A percentile compares a stretch with the other conserved stretches of the same genome.
These are phyloP conservation scores for Pleurotus sapidus DNA, from an alignment of 768 basidiomycete genomes.

Conservation along the genomic window DNA sequence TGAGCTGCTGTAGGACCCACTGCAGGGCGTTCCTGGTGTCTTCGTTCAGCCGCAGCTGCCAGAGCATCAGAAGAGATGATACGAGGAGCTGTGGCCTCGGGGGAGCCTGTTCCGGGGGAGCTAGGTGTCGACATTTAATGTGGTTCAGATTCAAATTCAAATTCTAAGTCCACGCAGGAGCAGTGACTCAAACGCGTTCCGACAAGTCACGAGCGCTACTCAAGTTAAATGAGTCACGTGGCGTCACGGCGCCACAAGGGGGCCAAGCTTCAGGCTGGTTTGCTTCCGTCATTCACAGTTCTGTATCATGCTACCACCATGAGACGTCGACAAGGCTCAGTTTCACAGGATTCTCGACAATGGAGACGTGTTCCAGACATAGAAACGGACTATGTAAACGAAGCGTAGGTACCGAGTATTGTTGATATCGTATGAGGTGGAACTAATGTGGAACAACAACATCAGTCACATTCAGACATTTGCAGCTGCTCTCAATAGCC, in stretches of 20 bases:
- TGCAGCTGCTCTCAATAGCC: slow-evolving; percentile 59
- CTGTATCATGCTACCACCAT: slow-evolving; percentile 2
- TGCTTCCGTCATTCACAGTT: not conserved
- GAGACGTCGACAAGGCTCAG: not conserved
- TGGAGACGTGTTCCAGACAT: slow-evolving; percentile 21
- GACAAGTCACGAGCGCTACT: not conserved
- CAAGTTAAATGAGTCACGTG: no score
- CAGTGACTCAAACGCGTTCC: not conserved
- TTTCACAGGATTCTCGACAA: not conserved
- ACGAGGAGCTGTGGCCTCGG: not conserved
- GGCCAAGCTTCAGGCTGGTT: not conserved
- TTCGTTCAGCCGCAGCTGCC: slow-evolving; percentile 45
- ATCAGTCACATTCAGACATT: slow-evolving; percentile 68
- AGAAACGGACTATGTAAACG: slow-evolving; percentile 61
- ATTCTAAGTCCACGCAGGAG: not conserved
- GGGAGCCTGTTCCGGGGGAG: not conserved
- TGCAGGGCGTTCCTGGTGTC: slow-evolving; percentile 28
- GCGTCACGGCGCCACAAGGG: no score
- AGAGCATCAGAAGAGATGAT: slow-evolving; percentile 31
- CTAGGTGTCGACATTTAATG: not conserved
- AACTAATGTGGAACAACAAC: no score
- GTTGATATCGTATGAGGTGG: no score
- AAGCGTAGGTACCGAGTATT: slow-evolving; percentile 42
- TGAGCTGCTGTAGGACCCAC: slow-evolving; percentile 33
- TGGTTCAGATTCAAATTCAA: not conserved